A percentile compares a stretch with the other conserved stretches of the same genome.
These are phyloP conservation scores for Smithsoniella earleae DNA, from an alignment of 163 green algal genomes.

Conservation along the genomic window DNA sequence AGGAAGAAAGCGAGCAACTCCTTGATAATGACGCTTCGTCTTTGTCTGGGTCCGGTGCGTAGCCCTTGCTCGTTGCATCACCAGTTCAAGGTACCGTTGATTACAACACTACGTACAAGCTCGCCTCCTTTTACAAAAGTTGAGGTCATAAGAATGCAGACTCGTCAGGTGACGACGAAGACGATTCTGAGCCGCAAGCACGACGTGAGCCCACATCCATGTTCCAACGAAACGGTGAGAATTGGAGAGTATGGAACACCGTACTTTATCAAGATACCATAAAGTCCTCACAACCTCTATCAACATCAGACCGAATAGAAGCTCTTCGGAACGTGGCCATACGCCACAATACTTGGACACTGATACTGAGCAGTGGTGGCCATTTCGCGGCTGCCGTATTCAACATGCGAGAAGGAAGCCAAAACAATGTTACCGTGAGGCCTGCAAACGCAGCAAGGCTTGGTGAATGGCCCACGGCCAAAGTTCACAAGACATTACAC, in stretches of 20 bases:
- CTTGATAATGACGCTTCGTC: neutral
- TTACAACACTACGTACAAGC: too few species aligned
- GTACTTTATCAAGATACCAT: conserved; percentile 26
- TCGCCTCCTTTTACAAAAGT: too few species aligned
- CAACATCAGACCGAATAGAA: neutral
- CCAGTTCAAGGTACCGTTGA: too few species aligned
- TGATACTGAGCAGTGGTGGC: conserved; percentile 13
- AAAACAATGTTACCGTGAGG: neutral
- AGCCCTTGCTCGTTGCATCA: too few species aligned
- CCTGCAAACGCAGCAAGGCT: neutral
- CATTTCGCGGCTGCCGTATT: conserved; percentile 22
- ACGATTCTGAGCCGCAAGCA: neutral
- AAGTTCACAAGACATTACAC: conserved; percentile 1
- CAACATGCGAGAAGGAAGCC: neutral
- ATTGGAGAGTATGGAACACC: conserved; percentile 1
- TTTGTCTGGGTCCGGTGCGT: neutral
- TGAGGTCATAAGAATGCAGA: too few species aligned
- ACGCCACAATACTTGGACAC: neutral
- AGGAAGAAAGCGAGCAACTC: neutral
- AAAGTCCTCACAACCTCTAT: neutral
- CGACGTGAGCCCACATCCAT: neutral
- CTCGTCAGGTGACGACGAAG: neutral
- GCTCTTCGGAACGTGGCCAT: neutral
- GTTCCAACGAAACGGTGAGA: neutral
- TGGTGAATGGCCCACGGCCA: conserved; percentile 2